A percentile compares a stretch with the other conserved stretches of the same genome.
phyloP scores from a whole-genome alignment of 805 yeast species.

The Candida oleophila region DNA sequence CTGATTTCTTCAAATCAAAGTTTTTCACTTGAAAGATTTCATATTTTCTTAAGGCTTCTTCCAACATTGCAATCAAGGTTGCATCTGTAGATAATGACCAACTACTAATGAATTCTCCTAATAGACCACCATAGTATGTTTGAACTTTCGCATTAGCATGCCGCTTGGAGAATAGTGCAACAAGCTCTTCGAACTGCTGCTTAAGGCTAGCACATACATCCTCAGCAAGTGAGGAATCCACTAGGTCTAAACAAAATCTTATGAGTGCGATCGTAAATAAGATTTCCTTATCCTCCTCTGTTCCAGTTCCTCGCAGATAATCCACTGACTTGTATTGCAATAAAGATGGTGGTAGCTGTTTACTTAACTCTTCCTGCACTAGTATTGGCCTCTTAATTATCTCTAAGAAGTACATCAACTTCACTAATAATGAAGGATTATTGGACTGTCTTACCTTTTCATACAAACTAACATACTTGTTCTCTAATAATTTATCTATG shows the following conservation, averaged over 20 bases:
- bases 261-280: constrained; percentile 23
- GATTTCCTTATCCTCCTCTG: constrained; percentile 14
- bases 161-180: constrained; percentile 6
- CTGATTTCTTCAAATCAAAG: constrained; percentile 13
- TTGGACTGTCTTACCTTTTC: constrained; percentile 7
- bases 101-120: constrained; percentile 17
- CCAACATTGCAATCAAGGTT: constrained; percentile 5
- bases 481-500: not conserved
- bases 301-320: constrained; percentile 12
- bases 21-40: constrained; percentile 20
- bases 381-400: constrained; percentile 11
- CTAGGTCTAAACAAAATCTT: constrained; percentile 22
- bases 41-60: constrained; percentile 7
- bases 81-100: constrained; percentile 16
- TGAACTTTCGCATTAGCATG: constrained; percentile 11
- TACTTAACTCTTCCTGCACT: not conserved
- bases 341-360: constrained; percentile 3
- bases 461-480: constrained; percentile 9
- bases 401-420: constrained; percentile 18
- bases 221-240: constrained; percentile 6
- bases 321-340: constrained; percentile 13
- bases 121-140: constrained; percentile 14
- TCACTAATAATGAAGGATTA: constrained; percentile 16
- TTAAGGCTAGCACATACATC: constrained; percentile 6
- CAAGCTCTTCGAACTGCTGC: constrained; percentile 8